Evolutionary conservation across 345 rosid genomes (phyloP).

Genomic region (Salix brachista): DNA sequence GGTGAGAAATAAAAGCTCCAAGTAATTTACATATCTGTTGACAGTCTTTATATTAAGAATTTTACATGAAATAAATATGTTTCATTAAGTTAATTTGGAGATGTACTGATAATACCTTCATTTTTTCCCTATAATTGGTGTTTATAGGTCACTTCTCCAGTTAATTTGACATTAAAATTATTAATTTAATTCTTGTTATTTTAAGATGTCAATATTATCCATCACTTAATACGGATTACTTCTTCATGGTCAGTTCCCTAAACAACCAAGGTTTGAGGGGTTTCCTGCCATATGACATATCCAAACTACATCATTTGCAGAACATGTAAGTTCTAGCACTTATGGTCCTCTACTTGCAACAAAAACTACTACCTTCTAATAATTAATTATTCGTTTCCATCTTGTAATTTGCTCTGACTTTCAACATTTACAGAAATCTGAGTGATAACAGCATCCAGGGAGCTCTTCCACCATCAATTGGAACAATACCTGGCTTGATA

Average conservation of each 20-base stretch:
- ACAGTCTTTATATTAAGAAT: not conserved
- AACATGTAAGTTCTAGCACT: slow-evolving; percentile 59
- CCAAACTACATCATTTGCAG: slow-evolving; percentile 65
- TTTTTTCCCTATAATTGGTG: not conserved
- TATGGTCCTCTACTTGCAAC: not conserved
- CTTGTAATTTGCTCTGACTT: not conserved
- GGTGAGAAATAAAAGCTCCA: not conserved
- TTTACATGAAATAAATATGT: not conserved
- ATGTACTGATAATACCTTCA: not conserved
- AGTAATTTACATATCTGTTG: not conserved
- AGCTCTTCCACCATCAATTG: slow-evolving; percentile 67
- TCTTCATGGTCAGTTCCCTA: slow-evolving; percentile 57
- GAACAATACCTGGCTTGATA: slow-evolving; percentile 58
- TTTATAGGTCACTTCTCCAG: not conserved
- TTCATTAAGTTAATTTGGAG: not conserved
- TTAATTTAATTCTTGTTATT: not conserved
- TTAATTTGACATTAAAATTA: not conserved
- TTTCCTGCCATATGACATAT: slow-evolving; percentile 66
- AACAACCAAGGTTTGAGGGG: slow-evolving; percentile 89
- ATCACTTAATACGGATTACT: slow-evolving; percentile 1
- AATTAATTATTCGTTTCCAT: not conserved
- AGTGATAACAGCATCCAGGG: slow-evolving; percentile 79
- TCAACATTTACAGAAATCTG: slow-evolving; percentile 56
- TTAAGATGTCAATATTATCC: not conserved
- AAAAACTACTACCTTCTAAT: not conserved